Evolutionary conservation across 331 rosid genomes (phyloP), one percentile per base, ranked within the genome.

Genomic region (Spiraea crenata): DNA sequence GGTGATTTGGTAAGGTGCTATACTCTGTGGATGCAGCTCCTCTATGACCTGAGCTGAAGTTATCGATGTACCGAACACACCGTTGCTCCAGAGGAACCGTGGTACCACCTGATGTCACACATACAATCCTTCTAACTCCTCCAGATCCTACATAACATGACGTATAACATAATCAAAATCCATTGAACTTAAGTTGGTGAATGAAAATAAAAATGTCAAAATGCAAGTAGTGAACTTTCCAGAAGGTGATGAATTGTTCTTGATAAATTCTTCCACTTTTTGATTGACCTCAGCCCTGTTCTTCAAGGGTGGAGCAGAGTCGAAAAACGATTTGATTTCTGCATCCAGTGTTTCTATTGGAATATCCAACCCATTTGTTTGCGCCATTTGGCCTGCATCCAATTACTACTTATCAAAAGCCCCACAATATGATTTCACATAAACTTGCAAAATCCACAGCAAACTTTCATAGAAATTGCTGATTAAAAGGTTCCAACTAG

Each of bases 1-100:
- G n/a, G 65, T 50, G 72, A 71, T 14, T 20, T 25, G 31, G 51
- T 34, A 77, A 25, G 67, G 73, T 52, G 38, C 73, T 85, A 42
- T 87, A 93, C 99, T 93, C 97, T 2, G 97, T 91, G 74, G 99
- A 93, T 37, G 99, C 81, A 57, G 99, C 97, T 50, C 99, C 99
- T 83, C 97, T 86, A 71, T 89, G 91, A 74, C 97, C 99, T 5
- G 99, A 93, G 85, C 99, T 93, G 83, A 93, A 93, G 74, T 93
- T 93, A 73, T 93, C 99, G 31, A 93, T 85, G 78, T 84, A 87
- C 52, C 97, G 95, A 66, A 93, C 99, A 64, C 97, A 91, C 3
- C 84, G 87, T 82, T 83, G 97, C 85, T 93, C 99, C 74, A 93
- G 77, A 38, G 99, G 99, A 66, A 95, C 95, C 0, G 99, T 93